phyloP scores from a whole-genome alignment of 2,329 filamentous ascomycete species.

The Penicillium crustosum region DNA sequence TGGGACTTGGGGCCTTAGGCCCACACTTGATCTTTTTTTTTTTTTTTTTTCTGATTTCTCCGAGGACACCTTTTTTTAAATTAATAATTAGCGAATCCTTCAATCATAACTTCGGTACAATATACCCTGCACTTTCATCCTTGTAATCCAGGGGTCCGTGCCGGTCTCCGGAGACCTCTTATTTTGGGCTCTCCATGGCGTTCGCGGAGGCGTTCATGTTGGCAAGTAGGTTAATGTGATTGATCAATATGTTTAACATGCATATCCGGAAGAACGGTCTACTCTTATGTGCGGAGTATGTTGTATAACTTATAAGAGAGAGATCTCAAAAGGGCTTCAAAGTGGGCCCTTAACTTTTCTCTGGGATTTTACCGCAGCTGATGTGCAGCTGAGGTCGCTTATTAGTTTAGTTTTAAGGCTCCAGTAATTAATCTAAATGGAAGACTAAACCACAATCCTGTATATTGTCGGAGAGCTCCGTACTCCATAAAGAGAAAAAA shows the following conservation, averaged over 20 bases:
- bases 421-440: neutral
- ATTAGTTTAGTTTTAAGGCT: neutral
- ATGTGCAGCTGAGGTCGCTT: neutral
- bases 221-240: slow-evolving; percentile 15
- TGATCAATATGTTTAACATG: slow-evolving; percentile 15
- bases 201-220: slow-evolving; percentile 3
- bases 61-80: neutral
- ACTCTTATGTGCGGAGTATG: neutral
- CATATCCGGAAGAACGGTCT: slow-evolving; percentile 12
- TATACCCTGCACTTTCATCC: neutral
- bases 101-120: neutral
- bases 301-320: neutral
- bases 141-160: neutral
- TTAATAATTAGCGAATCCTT: neutral
- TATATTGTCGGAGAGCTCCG: neutral
- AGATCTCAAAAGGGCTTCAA: neutral
- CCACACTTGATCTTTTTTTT: neutral
- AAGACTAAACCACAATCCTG: neutral
- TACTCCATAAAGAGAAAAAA: neutral
- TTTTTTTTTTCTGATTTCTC: neutral
- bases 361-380: neutral
- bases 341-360: neutral
- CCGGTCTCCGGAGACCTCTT: neutral
- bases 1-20: neutral
- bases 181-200: neutral